A percentile compares a stretch with the other conserved stretches of the same genome.
Conservation (phyloP, 2,329 filamentous ascomycete genomes). For the Zymoseptoria ardabiliae region DNA sequence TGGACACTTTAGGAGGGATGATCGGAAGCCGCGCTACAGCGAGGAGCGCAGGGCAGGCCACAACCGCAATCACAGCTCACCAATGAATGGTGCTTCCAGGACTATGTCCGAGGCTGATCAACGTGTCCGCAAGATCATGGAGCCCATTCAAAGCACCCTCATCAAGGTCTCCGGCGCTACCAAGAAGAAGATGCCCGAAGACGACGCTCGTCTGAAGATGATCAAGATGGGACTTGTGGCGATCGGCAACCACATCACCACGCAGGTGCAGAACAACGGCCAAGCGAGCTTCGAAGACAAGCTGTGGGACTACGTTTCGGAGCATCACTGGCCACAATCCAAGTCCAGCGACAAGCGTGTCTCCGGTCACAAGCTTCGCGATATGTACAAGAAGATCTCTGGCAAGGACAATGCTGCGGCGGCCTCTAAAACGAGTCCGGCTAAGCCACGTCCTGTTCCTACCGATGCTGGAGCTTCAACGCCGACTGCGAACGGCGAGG, state of each 20-base stretch:
- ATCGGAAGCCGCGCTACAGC: conserved; percentile 49
- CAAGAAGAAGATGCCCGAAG: conserved; percentile 54
- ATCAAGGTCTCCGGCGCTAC: conserved; percentile 54
- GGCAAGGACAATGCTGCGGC: conserved; percentile 19
- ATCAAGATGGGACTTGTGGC: conserved; percentile 55
- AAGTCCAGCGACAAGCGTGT: conserved; percentile 29
- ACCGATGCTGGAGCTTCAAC: conserved; percentile 3
- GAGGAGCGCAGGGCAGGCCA: conserved; percentile 41
- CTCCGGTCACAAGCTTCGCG: conserved; percentile 29
- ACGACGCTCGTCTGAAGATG: conserved; percentile 54
- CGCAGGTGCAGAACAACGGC: conserved; percentile 29
- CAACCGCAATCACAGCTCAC: conserved; percentile 34
- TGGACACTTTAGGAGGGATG: conserved; percentile 28
- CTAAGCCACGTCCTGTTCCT: conserved; percentile 10
- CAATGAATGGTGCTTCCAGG: conserved; percentile 29
- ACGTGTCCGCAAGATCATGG: conserved; percentile 46
- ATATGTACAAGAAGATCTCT: conserved; percentile 32
- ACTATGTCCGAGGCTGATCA: conserved; percentile 41
- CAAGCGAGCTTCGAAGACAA: conserved; percentile 22
- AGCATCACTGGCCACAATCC: conserved; percentile 32
- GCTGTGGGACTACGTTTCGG: conserved; percentile 31
- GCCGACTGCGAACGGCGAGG: conserved; percentile 8
- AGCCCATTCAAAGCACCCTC: conserved; percentile 55
- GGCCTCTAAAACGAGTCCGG: conserved; percentile 14
- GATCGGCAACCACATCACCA: conserved; percentile 56